Percentiles rank a stretch among this genome's conserved stretches.
These are phyloP conservation scores for Misopates orontium DNA, from an alignment of 257 asterid species.

Conservation along the genomic window DNA sequence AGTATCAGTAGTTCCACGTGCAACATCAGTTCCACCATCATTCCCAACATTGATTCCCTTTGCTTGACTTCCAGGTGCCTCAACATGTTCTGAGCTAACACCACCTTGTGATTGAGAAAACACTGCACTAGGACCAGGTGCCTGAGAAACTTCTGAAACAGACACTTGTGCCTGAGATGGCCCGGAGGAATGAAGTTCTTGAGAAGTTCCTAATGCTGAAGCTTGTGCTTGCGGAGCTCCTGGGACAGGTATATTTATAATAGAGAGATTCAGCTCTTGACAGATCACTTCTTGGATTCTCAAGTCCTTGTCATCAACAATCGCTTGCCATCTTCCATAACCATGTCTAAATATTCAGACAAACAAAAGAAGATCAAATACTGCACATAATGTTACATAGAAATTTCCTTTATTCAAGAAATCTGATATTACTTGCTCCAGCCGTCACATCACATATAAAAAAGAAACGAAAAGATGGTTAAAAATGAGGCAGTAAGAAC, in stretches of 20 bases:
- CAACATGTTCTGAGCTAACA: slow-evolving; percentile 10
- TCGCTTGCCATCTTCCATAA: slow-evolving; percentile 98
- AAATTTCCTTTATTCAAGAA: neutral
- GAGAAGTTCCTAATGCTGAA: slow-evolving; percentile 43
- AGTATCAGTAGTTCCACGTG: slow-evolving; percentile 56
- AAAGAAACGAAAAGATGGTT: slow-evolving; percentile 1
- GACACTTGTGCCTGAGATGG: slow-evolving; percentile 41
- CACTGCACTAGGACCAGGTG: neutral
- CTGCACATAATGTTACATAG: slow-evolving; percentile 14
- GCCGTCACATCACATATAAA: slow-evolving; percentile 16
- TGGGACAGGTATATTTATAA: slow-evolving; percentile 51
- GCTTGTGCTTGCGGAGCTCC: slow-evolving; percentile 60
- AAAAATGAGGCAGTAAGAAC: slow-evolving; percentile 12
- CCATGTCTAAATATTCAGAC: slow-evolving; percentile 71
- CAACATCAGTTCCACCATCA: slow-evolving; percentile 50
- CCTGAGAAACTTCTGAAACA: neutral
- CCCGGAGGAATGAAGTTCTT: slow-evolving; percentile 40
- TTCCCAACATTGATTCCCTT: slow-evolving; percentile 31
- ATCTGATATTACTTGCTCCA: slow-evolving; percentile 1
- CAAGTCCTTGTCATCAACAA: slow-evolving; percentile 89
- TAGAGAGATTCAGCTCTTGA: slow-evolving; percentile 78
- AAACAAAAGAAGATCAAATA: slow-evolving; percentile 27
- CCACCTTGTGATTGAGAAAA: slow-evolving; percentile 13
- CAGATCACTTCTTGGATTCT: slow-evolving; percentile 84
- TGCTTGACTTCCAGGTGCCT: slow-evolving; percentile 11